Base-by-base conservation (phyloP, 768 basidiomycete species). In the Suillus fuscotomentosus region DNA sequence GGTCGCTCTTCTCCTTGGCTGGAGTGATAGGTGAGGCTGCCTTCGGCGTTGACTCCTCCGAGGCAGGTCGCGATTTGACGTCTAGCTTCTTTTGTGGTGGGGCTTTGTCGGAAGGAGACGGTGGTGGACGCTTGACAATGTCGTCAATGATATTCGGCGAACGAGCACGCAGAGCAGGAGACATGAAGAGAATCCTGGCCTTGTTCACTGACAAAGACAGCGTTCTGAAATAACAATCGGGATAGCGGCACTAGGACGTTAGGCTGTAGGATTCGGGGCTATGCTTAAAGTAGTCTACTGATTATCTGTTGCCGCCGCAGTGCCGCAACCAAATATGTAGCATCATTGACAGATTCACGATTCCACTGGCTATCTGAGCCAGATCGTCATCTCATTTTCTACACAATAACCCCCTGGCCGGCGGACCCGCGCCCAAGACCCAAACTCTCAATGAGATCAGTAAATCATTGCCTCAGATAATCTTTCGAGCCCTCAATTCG, bases 401-500 rank as follows among this genome's bases (percentile, higher is more conserved):
- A 41, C 61, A 62, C 31, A 63, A 63, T n/a, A 75, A 67, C 75
- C 72, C 75, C 73, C 73, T 56, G 68, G 65, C 71, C 67, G 36
- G 47, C 47, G 38, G 54, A 62, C 54, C 61, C 31, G 47, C 41
- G 24, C 51, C 50, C 59, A 17, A 39, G 41, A 60, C 62, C 56
- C 67, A 41, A 60, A 34, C 31, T 63, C 51, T 63, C 22, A 24
- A 45, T 42, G 48, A 56, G 56, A 31, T 60, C 60, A 15, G 57
- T 3, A 59, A 59, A 27, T 59, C 39, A 27, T 38, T 57, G 60
- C 65, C 39, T 57, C 66, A 63, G 64, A 85, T 78, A 39, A 80
- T 76, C 69, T 77, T 77, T 68, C 77, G 72, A 70, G 71, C 70
- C 67, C 81, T 78, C 70, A 89, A 70, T 61, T 75, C 75, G 60